Conservation (phyloP, 1,284 basidiomycete species). For the Leucoagaricus sp. region DNA sequence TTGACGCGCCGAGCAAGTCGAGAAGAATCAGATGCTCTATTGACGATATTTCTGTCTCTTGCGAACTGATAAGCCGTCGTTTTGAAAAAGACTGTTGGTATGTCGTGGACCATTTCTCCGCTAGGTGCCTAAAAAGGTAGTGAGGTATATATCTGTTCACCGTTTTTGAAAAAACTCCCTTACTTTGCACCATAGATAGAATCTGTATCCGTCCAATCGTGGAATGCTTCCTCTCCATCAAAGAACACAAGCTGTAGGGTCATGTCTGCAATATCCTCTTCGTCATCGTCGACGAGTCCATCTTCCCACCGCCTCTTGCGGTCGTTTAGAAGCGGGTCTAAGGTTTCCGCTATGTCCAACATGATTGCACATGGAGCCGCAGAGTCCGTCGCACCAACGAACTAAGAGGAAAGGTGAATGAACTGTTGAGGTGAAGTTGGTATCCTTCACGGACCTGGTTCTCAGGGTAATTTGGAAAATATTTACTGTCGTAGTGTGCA, state of each 20-base stretch:
- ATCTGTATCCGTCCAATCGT: conserved; percentile 87
- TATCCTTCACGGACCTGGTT: conserved; percentile 62
- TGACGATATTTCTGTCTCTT: conserved; percentile 66
- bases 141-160: conserved; percentile 11
- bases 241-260: conserved; percentile 97
- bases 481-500: conserved; percentile 97
- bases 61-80: conserved; percentile 57
- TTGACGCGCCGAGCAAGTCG: conserved; percentile 80
- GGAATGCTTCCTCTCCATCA: conserved; percentile 97
- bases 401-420: conserved; percentile 48
- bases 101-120: conserved; percentile 76
- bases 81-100: conserved; percentile 64
- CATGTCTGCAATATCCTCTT: conserved; percentile 76
- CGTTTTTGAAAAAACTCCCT: conserved; percentile 17
- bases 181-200: conserved; percentile 94
- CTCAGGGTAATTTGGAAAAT: conserved; percentile 68
- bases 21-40: conserved; percentile 91
- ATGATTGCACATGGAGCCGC: conserved; percentile 95
- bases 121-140: conserved; percentile 71
- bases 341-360: conserved; percentile 83
- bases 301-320: conserved; percentile 59
- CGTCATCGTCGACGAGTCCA: conserved; percentile 73
- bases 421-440: not conserved
- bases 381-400: conserved; percentile 97
- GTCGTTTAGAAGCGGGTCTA: conserved; percentile 70